Conservation (phyloP, 192 early-diverging fungal species). For the Podila minutissima region DNA sequence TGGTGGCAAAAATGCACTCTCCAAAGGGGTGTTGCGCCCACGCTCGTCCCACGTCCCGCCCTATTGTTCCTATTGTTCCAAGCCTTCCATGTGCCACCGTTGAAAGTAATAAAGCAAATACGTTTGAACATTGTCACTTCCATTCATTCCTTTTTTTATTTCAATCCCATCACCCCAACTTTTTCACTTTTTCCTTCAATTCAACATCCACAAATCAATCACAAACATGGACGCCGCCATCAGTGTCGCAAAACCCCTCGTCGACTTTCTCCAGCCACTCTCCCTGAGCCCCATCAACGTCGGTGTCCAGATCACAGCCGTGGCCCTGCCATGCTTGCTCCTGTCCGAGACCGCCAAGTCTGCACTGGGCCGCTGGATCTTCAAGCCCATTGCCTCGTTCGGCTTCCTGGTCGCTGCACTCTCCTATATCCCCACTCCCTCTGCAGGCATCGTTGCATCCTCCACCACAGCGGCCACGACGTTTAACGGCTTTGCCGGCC, state of each 20-base stretch:
- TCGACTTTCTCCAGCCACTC: constrained; percentile 24
- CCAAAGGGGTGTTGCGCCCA: too few species aligned
- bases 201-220: background rate
- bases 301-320: constrained; percentile 42
- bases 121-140: too few species aligned
- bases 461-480: constrained; percentile 7
- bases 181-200: background rate
- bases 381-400: constrained; percentile 44
- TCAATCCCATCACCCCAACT: background rate
- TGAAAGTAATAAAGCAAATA: too few species aligned
- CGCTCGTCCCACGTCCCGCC: too few species aligned
- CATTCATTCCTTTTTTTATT: too few species aligned
- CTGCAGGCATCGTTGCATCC: constrained; percentile 4
- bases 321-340: constrained; percentile 34
- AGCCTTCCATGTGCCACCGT: too few species aligned
- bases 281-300: constrained; percentile 25
- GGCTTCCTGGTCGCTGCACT: constrained; percentile 41
- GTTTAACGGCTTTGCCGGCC: background rate
- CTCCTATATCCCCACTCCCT: constrained; percentile 20
- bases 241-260: constrained; percentile 7
- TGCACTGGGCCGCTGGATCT: constrained; percentile 21
- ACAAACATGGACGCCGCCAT: background rate
- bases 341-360: constrained; percentile 28
- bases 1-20: too few species aligned
- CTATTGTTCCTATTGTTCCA: too few species aligned